phyloP scores from a whole-genome alignment of 2,329 filamentous ascomycete species.

The Pseudocercospora eumusae region DNA sequence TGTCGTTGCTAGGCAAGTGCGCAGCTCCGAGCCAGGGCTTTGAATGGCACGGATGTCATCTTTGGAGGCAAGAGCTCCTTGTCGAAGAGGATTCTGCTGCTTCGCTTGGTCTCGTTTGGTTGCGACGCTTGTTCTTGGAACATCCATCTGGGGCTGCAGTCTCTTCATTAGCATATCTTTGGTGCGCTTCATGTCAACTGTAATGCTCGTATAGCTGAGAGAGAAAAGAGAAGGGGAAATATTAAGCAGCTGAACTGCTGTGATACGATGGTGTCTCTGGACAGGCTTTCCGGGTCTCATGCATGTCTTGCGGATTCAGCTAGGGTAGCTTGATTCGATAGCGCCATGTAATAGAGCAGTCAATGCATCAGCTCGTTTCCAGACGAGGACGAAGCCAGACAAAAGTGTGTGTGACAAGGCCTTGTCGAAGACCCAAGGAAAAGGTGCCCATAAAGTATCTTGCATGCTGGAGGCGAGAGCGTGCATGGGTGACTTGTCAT shows the following conservation, averaged over 20 bases:
- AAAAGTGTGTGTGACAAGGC: conserved; percentile 1
- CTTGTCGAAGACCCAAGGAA: conserved; percentile 5
- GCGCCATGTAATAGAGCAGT: not conserved
- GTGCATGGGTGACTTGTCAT: not conserved
- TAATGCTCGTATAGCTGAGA: not conserved
- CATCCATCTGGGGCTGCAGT: not conserved
- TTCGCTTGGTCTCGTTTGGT: conserved; percentile 7
- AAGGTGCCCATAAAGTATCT: not conserved
- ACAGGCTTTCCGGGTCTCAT: conserved; percentile 1
- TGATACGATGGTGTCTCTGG: not conserved
- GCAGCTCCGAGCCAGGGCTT: conserved; percentile 19
- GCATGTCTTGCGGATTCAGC: conserved; percentile 6
- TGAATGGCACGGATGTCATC: conserved; percentile 22
- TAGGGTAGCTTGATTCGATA: conserved; percentile 10
- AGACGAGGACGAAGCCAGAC: not conserved
- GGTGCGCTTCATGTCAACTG: not conserved
- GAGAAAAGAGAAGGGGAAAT: not conserved
- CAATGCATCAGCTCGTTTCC: conserved; percentile 7
- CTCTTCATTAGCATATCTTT: not conserved
- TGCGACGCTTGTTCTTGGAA: conserved; percentile 1
- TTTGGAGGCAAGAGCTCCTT: conserved; percentile 24
- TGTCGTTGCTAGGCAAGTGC: conserved; percentile 22
- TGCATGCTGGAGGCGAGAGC: conserved; percentile 1
- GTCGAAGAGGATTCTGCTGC: conserved; percentile 15
- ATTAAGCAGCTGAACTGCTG: not conserved